These are phyloP conservation scores for Dissophora globulifera DNA, from an alignment of 192 early-diverging fungal species.

Conservation along the genomic window DNA sequence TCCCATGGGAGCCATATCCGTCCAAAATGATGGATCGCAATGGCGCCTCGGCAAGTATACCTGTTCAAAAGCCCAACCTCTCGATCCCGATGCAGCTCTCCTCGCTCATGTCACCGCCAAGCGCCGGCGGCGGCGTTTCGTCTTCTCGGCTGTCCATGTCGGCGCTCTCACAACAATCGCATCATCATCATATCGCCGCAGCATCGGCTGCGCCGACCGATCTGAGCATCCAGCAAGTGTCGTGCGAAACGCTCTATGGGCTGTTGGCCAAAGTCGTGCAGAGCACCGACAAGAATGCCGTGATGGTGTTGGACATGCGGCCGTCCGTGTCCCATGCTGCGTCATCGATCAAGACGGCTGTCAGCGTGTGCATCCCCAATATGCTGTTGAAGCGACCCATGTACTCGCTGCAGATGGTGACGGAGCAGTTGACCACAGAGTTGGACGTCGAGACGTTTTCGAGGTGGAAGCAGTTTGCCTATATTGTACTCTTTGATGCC, in stretches of 20 bases:
- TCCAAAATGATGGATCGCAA: constrained; percentile 8
- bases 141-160: constrained; percentile 35
- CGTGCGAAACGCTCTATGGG: constrained; percentile 8
- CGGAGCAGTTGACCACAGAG: constrained; percentile 65
- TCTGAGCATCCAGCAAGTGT: constrained; percentile 25
- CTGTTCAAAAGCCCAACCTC: constrained; percentile 23
- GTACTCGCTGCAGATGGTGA: constrained; percentile 72
- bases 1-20: constrained; percentile 17
- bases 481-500: constrained; percentile 78
- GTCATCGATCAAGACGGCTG: constrained; percentile 63
- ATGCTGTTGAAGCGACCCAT: constrained; percentile 76
- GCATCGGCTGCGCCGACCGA: constrained; percentile 29
- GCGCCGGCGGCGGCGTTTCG: background rate
- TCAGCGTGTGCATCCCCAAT: constrained; percentile 77
- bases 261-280: constrained; percentile 24
- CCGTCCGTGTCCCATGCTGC: constrained; percentile 64
- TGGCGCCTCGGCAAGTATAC: constrained; percentile 31
- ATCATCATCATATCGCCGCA: constrained; percentile 3
- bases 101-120: constrained; percentile 37
- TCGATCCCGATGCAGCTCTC: constrained; percentile 38
- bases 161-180: constrained; percentile 19
- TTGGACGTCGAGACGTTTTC: constrained; percentile 58
- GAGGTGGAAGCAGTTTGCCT: constrained; percentile 63
- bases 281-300: constrained; percentile 15
- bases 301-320: constrained; percentile 79